Conservation (phyloP, 345 rosid genomes). For the Salix arbutifolia region DNA sequence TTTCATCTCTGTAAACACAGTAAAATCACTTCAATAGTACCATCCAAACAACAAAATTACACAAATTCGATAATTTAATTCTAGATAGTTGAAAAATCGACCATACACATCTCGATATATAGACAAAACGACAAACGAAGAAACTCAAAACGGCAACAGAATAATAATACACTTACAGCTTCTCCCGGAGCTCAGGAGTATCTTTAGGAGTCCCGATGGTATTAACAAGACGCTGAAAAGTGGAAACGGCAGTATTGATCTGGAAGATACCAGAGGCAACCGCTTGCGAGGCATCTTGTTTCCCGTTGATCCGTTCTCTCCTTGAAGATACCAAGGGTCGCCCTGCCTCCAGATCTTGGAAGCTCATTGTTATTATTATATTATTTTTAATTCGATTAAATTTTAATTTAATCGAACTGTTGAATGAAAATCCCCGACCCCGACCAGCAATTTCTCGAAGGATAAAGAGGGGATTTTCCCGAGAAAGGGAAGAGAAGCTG, state of each 20-base stretch:
- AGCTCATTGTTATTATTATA: conserved; percentile 52
- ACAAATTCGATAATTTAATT: not conserved
- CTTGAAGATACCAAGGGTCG: conserved; percentile 42
- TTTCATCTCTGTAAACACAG: not conserved
- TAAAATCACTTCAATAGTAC: not conserved
- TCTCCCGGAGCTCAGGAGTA: conserved; percentile 90
- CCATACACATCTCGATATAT: not conserved
- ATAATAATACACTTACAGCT: conserved; percentile 53
- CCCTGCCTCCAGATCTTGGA: conserved; percentile 89
- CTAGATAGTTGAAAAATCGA: not conserved
- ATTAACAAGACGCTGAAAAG: conserved; percentile 88
- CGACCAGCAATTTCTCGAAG: not conserved
- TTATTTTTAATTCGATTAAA: not conserved
- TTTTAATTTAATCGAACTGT: not conserved
- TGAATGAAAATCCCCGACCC: not conserved
- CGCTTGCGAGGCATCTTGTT: conserved; percentile 79
- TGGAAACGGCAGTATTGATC: conserved; percentile 94
- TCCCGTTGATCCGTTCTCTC: conserved; percentile 48
- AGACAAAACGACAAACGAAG: not conserved
- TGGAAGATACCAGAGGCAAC: conserved; percentile 96
- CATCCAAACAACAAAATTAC: not conserved
- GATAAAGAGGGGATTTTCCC: not conserved
- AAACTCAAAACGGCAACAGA: not conserved
- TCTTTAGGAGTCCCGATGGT: conserved; percentile 97
- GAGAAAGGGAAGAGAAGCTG: not conserved